Conservation (phyloP, 495 filamentous ascomycete genomes). For the Diplogelasinospora grovesii region DNA sequence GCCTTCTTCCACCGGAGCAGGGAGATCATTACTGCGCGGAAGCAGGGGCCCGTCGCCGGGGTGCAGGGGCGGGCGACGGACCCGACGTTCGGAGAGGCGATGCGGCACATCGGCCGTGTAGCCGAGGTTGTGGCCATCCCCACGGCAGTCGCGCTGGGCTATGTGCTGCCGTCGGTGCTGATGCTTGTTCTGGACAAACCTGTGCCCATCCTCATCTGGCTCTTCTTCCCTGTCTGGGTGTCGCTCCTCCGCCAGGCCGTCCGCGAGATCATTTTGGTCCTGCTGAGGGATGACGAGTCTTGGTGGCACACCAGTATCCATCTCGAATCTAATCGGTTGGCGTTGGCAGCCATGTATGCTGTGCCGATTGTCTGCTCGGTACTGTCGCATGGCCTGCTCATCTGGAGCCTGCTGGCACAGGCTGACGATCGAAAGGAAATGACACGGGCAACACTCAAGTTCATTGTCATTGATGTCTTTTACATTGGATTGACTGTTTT, state of each 20-base stretch:
- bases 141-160: conserved; percentile 31
- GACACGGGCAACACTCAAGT: conserved; percentile 30
- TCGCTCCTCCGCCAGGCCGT: conserved; percentile 24
- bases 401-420: conserved; percentile 24
- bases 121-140: conserved; percentile 35
- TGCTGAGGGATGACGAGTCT: conserved; percentile 6
- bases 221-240: conserved; percentile 37
- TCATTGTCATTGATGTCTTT: conserved; percentile 28
- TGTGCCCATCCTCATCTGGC: conserved; percentile 53
- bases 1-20: conserved; percentile 31
- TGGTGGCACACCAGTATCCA: conserved; percentile 19
- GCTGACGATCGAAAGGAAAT: conserved; percentile 33
- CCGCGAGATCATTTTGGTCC: conserved; percentile 10
- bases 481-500: conserved; percentile 30
- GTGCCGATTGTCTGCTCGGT: conserved; percentile 29
- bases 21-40: conserved; percentile 17
- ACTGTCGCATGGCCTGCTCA: conserved; percentile 21
- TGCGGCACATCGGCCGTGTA: conserved; percentile 24
- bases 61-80: conserved; percentile 12
- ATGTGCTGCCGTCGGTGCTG: conserved; percentile 36
- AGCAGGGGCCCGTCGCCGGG: background rate
- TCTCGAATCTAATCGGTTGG: conserved; percentile 23
- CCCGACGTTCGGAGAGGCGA: conserved; percentile 20
- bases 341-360: conserved; percentile 25
- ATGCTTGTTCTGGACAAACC: conserved; percentile 74